phyloP scores from a whole-genome alignment of 2,329 filamentous ascomycete species.

The Pseudocercospora crystallina region DNA sequence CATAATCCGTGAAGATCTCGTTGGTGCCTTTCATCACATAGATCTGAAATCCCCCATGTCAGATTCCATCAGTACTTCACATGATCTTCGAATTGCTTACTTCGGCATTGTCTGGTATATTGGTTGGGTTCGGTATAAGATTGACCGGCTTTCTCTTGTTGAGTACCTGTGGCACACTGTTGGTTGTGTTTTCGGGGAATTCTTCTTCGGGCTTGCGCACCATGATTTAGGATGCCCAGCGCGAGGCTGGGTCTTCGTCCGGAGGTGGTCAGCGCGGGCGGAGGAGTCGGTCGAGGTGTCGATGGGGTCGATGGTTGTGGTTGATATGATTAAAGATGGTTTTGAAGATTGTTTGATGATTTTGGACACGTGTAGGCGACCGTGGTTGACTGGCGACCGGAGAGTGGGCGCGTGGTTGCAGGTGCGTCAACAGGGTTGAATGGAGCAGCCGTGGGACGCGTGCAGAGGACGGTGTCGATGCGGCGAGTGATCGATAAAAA shows the following conservation, averaged over 20 bases:
- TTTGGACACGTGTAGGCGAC: conserved; percentile 5
- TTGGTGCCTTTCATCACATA: conserved; percentile 90
- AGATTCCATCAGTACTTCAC: conserved; percentile 21
- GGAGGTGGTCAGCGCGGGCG: conserved; percentile 10
- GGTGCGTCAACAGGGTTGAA: too few species aligned
- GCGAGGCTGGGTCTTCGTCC: conserved; percentile 21
- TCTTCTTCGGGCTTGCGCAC: conserved; percentile 18
- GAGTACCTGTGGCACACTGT: conserved; percentile 65
- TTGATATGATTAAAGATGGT: neutral
- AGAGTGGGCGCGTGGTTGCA: too few species aligned
- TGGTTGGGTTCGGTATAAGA: conserved; percentile 68
- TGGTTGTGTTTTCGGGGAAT: conserved; percentile 15
- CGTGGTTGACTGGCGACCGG: neutral
- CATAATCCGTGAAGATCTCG: conserved; percentile 86
- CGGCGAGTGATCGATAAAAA: too few species aligned
- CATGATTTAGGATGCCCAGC: conserved; percentile 26
- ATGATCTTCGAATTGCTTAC: conserved; percentile 52
- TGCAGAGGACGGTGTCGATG: neutral
- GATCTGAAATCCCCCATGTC: conserved; percentile 60
- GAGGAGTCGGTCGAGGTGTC: conserved; percentile 53
- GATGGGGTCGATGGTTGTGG: conserved; percentile 3
- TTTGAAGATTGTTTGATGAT: neutral
- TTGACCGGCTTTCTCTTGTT: conserved; percentile 95
- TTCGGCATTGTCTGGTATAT: conserved; percentile 80
- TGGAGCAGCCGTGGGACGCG: too few species aligned